Evolutionary conservation across 768 basidiomycete genomes (phyloP).

Genomic region (Tylopilus subfusipes): DNA sequence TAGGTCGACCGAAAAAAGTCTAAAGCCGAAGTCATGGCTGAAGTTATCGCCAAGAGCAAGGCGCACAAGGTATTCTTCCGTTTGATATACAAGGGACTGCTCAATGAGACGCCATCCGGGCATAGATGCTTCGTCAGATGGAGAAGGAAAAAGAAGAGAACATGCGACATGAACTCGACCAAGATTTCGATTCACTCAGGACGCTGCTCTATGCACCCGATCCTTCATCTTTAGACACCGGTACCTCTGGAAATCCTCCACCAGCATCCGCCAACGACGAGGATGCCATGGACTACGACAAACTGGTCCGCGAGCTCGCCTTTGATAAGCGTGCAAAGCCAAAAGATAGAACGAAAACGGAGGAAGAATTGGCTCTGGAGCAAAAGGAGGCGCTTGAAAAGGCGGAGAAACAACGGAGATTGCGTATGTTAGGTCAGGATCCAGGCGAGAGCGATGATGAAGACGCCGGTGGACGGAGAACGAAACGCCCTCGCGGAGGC

Average conservation of each 20-base stretch:
- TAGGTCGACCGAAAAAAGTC: slow-evolving; percentile 84
- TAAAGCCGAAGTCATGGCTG: slow-evolving; percentile 96
- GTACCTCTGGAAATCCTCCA: slow-evolving; percentile 19
- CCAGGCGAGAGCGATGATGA: slow-evolving; percentile 66
- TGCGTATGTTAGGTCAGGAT: slow-evolving; percentile 83
- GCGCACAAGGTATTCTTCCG: slow-evolving; percentile 69
- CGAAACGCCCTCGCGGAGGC: slow-evolving; percentile 60
- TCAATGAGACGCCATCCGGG: not conserved
- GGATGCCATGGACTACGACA: slow-evolving; percentile 74
- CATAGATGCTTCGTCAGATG: slow-evolving; percentile 80
- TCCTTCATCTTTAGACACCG: slow-evolving; percentile 41
- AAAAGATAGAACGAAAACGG: slow-evolving; percentile 93
- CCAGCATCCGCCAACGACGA: slow-evolving; percentile 4
- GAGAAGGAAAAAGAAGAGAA: slow-evolving; percentile 83
- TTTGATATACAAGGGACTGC: not conserved
- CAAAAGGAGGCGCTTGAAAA: slow-evolving; percentile 84
- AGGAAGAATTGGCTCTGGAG: slow-evolving; percentile 88
- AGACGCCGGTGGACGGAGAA: slow-evolving; percentile 35
- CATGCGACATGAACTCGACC: slow-evolving; percentile 83
- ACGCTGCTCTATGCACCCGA: slow-evolving; percentile 63
- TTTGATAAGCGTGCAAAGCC: slow-evolving; percentile 93
- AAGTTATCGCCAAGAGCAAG: slow-evolving; percentile 97
- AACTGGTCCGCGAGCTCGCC: slow-evolving; percentile 85
- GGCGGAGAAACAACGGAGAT: slow-evolving; percentile 72
- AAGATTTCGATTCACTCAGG: slow-evolving; percentile 79